A percentile compares a stretch with the other conserved stretches of the same genome.
These are phyloP conservation scores for Pythium folliculosum DNA, from an alignment of 352 stramenopile genomes.

Conservation along the genomic window DNA sequence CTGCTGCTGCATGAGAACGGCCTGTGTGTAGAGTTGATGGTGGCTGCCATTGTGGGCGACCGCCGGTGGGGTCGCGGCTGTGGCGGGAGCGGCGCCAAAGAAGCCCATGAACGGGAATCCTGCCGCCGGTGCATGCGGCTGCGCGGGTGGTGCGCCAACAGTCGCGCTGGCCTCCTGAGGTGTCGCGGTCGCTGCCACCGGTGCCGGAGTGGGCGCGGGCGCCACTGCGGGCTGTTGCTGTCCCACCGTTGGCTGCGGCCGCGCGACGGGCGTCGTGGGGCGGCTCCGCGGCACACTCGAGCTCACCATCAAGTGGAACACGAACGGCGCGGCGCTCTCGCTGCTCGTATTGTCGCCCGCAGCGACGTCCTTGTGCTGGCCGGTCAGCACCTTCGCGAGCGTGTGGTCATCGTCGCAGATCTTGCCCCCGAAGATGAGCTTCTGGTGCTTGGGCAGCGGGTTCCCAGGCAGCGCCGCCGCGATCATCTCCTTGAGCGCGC, in stretches of 20 bases:
- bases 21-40: slow-evolving; percentile 60
- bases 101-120: slow-evolving; percentile 25
- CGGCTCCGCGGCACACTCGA: slow-evolving; percentile 25
- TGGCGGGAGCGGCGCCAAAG: slow-evolving; percentile 13
- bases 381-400: slow-evolving; percentile 45
- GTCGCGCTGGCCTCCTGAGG: slow-evolving; percentile 6
- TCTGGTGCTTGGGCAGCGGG: slow-evolving; percentile 57
- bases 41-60: slow-evolving; percentile 21
- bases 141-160: slow-evolving; percentile 5
- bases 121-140: slow-evolving; percentile 5
- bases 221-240: slow-evolving; percentile 5
- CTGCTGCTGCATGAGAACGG: slow-evolving; percentile 80
- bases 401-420: slow-evolving; percentile 69
- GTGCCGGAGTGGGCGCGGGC: slow-evolving; percentile 7
- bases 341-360: slow-evolving; percentile 16
- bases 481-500: slow-evolving; percentile 65
- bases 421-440: slow-evolving; percentile 88
- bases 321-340: slow-evolving; percentile 41
- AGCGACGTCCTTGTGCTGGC: slow-evolving; percentile 19
- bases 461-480: slow-evolving; percentile 45
- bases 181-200: background rate
- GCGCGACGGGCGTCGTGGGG: slow-evolving; percentile 24
- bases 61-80: slow-evolving; percentile 18
- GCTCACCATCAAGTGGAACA: slow-evolving; percentile 79
- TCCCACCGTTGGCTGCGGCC: background rate